Evolutionary conservation across 2,329 filamentous ascomycete genomes (phyloP).

Genomic region (Cytospora paraplurivora): DNA sequence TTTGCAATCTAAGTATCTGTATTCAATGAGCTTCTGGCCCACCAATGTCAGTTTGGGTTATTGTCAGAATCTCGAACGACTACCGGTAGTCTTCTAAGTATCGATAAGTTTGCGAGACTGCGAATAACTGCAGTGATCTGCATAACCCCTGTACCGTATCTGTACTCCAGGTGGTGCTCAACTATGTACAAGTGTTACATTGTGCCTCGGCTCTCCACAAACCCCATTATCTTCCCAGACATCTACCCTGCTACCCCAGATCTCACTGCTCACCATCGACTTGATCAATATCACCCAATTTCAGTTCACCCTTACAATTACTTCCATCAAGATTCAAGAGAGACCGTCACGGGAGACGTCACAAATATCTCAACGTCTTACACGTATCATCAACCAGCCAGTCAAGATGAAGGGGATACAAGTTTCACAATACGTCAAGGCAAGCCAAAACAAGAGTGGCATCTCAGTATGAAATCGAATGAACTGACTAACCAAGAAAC

Average conservation of each 20-base stretch:
- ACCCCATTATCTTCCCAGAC: constrained; percentile 7
- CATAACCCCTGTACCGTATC: constrained; percentile 12
- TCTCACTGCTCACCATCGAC: neutral
- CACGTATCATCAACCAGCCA: neutral
- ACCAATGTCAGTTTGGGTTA: too few species aligned
- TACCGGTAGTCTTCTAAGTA: too few species aligned
- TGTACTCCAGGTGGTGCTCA: neutral
- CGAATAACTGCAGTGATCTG: too few species aligned
- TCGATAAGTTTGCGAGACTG: too few species aligned
- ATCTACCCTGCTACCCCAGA: constrained; percentile 8
- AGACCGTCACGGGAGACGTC: neutral
- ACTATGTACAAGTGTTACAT: neutral
- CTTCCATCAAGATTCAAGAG: neutral
- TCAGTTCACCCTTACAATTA: neutral
- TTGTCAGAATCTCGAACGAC: too few species aligned
- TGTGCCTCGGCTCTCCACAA: constrained; percentile 29
- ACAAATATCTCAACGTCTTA: neutral
- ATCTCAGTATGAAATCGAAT: neutral
- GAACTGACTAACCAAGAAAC: neutral
- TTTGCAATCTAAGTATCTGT: too few species aligned
- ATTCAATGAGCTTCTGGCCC: too few species aligned
- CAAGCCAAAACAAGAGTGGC: constrained; percentile 21
- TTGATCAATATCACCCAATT: neutral
- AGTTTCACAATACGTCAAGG: constrained; percentile 40
- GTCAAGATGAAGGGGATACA: constrained; percentile 41